These are phyloP conservation scores for Cyclotella atomus DNA, from an alignment of 108 stramenopile genomes.

Conservation along the genomic window DNA sequence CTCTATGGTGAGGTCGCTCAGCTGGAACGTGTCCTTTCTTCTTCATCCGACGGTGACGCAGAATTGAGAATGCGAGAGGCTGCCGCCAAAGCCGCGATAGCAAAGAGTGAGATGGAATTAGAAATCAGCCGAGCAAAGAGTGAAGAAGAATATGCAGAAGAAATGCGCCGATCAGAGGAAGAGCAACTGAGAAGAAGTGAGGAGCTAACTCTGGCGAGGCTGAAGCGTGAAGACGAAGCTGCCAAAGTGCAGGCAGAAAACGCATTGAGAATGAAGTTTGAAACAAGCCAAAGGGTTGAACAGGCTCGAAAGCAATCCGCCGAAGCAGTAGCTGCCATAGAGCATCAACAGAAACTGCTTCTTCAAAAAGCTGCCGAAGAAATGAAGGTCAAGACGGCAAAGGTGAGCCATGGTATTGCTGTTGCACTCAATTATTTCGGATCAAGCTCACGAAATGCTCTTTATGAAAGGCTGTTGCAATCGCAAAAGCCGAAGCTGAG, in stretches of 20 bases:
- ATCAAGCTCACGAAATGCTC: conserved; percentile 8
- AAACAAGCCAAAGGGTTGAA: conserved; percentile 53
- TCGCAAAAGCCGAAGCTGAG: conserved; percentile 70
- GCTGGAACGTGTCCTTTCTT: conserved; percentile 45
- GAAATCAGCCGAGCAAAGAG: conserved; percentile 50
- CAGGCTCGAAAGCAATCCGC: conserved; percentile 31
- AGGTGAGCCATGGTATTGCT: too few species aligned
- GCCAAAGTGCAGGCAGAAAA: conserved; percentile 40
- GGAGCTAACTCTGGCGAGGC: conserved; percentile 46
- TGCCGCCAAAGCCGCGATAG: conserved; percentile 53
- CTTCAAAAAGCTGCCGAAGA: conserved; percentile 48
- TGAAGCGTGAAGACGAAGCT: conserved; percentile 57
- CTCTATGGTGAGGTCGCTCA: conserved; percentile 36
- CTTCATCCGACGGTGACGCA: conserved; percentile 42
- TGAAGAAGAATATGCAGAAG: conserved; percentile 55
- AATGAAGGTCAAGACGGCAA: conserved; percentile 47
- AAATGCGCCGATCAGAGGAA: conserved; percentile 39
- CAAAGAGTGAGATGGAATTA: conserved; percentile 46
- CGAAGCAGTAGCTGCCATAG: conserved; percentile 35
- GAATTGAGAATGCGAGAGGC: conserved; percentile 55
- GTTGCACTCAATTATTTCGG: too few species aligned
- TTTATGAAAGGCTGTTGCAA: conserved; percentile 52
- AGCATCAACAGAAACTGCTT: conserved; percentile 35
- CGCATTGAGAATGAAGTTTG: conserved; percentile 51
- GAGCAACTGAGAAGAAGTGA: conserved; percentile 42